A percentile compares a stretch with the other conserved stretches of the same genome.
phyloP scores from a whole-genome alignment of 805 yeast genomes.

The Myxozyma neotropica region DNA sequence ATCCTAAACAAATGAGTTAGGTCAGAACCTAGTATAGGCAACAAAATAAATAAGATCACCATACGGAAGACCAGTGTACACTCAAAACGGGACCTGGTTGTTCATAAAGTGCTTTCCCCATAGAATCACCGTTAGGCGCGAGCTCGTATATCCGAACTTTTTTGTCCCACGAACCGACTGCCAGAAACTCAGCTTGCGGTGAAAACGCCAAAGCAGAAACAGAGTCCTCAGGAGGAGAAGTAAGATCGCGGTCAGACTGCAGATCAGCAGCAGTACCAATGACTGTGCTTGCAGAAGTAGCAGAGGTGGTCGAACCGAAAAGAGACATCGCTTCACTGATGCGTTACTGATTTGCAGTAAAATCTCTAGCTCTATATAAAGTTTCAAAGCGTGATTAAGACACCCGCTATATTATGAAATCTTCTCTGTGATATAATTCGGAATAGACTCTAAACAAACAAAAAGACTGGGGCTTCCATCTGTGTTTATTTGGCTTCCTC shows the following conservation, averaged over 20 bases:
- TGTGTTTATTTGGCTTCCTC: no score
- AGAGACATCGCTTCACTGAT: slow-evolving; percentile 27
- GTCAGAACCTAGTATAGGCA: no score
- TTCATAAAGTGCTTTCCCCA: slow-evolving; percentile 85
- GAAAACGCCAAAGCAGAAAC: slow-evolving; percentile 82
- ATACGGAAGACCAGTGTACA: slow-evolving; percentile 66
- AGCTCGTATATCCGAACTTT: slow-evolving; percentile 92
- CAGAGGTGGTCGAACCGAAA: slow-evolving; percentile 22
- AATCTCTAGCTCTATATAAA: no score
- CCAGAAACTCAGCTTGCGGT: slow-evolving; percentile 77
- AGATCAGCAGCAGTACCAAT: slow-evolving; percentile 48
- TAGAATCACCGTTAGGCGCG: slow-evolving; percentile 70
- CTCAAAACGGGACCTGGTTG: slow-evolving; percentile 86
- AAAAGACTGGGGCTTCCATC: no score
- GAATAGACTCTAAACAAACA: no score
- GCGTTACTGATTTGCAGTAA: no score
- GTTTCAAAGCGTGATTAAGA: no score
- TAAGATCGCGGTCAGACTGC: slow-evolving; percentile 60
- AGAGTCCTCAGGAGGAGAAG: slow-evolving; percentile 86
- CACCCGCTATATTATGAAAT: no score
- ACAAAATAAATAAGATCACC: not conserved
- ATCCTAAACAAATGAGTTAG: slow-evolving; percentile 49
- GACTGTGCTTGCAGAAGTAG: slow-evolving; percentile 8
- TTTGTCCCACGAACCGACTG: slow-evolving; percentile 92
- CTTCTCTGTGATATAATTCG: no score